Evolutionary conservation across 768 basidiomycete species (phyloP).

Genomic region (Suillus weaverae): DNA sequence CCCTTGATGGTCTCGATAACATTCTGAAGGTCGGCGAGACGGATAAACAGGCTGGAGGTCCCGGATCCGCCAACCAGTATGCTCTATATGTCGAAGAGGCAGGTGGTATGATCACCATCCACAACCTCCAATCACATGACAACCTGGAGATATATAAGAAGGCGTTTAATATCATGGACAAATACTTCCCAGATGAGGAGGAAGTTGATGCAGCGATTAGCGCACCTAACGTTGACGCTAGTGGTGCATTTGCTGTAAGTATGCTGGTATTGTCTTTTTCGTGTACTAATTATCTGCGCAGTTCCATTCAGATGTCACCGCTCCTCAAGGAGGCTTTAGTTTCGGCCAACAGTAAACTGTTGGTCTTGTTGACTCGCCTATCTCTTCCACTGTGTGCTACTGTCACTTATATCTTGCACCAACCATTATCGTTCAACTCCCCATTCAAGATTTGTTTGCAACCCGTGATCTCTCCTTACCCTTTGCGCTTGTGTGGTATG

Average conservation of each 20-base stretch:
- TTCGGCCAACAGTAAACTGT: slow-evolving; percentile 66
- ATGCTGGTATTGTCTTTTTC: neutral
- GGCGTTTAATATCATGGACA: slow-evolving; percentile 97
- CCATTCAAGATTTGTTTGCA: slow-evolving; percentile 11
- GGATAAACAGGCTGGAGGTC: slow-evolving; percentile 82
- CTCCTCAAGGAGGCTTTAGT: slow-evolving; percentile 94
- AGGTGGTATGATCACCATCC: slow-evolving; percentile 97
- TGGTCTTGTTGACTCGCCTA: slow-evolving; percentile 1
- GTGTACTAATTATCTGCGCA: slow-evolving; percentile 29
- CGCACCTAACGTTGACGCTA: slow-evolving; percentile 71
- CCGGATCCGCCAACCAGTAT: slow-evolving; percentile 88
- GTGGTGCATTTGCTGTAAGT: slow-evolving; percentile 74
- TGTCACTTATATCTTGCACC: slow-evolving; percentile 2
- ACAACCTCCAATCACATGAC: slow-evolving; percentile 99
- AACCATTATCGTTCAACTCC: neutral
- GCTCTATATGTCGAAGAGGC: slow-evolving; percentile 96
- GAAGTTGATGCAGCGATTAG: slow-evolving; percentile 83
- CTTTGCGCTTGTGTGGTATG: slow-evolving; percentile 18
- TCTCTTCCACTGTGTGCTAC: slow-evolving; percentile 11
- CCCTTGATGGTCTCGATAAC: slow-evolving; percentile 97
- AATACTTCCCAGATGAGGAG: slow-evolving; percentile 98
- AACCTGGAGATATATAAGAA: slow-evolving; percentile 99
- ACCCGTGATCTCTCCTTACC: slow-evolving; percentile 13
- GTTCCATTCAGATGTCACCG: slow-evolving; percentile 85
- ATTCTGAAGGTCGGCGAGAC: slow-evolving; percentile 96